Base-by-base conservation (phyloP, 2,329 filamentous ascomycete species). In the Exutisphaerella laricina region DNA sequence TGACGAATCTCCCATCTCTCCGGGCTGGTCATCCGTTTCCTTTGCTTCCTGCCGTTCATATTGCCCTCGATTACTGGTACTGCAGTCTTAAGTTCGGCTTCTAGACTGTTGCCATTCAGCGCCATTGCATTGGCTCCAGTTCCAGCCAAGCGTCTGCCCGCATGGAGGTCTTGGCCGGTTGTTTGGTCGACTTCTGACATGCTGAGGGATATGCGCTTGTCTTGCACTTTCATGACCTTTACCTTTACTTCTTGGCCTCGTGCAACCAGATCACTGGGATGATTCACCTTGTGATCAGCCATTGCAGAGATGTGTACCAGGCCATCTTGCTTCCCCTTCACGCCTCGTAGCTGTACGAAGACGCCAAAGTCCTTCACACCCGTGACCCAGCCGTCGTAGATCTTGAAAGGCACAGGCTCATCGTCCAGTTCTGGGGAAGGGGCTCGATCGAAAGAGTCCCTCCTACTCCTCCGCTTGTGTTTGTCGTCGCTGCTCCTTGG, bases 1-100 rank as follows among this genome's bases (percentile, higher is more conserved):
- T 98, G 92, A 49, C 90, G 81, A 50, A 98, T 96, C 64, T 98
- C 92, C 90, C 92, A 98, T 60, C 92, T 74, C 62, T 98, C 92
- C 1, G 92, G 92, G 10, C 90, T 96, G 0, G 90, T 97, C 82
- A 97, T 83, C 39, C 92, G 78, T 70, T 98, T 98, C 63, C 86
- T 88, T 42, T 83, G 83, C 33, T 74, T 77, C 53, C 74, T 70
- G 1, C 72, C 74, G 5, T 71, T 71, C 29, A 72, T 71, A 17
- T 54, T 61, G 18, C 58, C 64, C 56, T 85, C 80, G 46, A 87
- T 78, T 10, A 84, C 75, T 2, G 80, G 77, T 1, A 83, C 74
- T 7, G 36, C 39, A 28, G 32, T 25, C 66, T 65, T n/a, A 66
- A 70, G 38, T 62, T 70, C 17, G 13, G 33, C 33, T 14, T 35